phyloP scores from a whole-genome alignment of 129 eudicot genomes.

The Flaveria linearis region DNA sequence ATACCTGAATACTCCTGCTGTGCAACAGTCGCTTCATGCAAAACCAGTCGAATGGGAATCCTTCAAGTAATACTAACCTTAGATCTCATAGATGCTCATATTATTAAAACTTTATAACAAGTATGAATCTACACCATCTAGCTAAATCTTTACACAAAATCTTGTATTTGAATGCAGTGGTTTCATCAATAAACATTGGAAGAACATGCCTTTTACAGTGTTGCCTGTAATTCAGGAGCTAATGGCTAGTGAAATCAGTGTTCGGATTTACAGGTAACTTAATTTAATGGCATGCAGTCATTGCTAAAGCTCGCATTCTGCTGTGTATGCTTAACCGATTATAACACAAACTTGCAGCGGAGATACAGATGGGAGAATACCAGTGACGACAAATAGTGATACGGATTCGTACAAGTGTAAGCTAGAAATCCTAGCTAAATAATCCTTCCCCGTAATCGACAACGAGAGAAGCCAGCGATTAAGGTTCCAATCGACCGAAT shows the following conservation, averaged over 20 bases:
- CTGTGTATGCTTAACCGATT: not conserved
- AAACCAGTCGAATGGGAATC: constrained; percentile 47
- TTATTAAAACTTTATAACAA: not conserved
- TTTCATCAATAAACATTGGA: constrained; percentile 13
- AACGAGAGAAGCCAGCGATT: no score
- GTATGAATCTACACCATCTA: not conserved
- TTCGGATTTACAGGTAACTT: constrained; percentile 62
- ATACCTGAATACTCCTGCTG: constrained; percentile 58
- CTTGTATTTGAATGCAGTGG: constrained; percentile 20
- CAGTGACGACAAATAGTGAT: constrained; percentile 55
- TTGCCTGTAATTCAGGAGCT: constrained; percentile 52
- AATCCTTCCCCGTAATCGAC: no score
- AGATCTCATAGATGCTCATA: not conserved
- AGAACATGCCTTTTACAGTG: constrained; percentile 49
- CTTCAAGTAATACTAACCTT: constrained; percentile 53
- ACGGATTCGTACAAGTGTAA: no score
- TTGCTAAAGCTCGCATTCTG: not conserved
- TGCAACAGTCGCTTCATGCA: constrained; percentile 63
- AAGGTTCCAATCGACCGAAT: no score
- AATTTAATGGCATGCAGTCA: not conserved
- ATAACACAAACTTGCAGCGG: constrained; percentile 41
- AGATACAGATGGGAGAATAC: constrained; percentile 48
- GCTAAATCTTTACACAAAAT: not conserved
- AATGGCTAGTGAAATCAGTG: constrained; percentile 55
- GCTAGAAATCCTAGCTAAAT: no score